These are phyloP conservation scores for Fusarium duplospermum DNA, from an alignment of 2,329 filamentous ascomycete species.

Conservation along the genomic window DNA sequence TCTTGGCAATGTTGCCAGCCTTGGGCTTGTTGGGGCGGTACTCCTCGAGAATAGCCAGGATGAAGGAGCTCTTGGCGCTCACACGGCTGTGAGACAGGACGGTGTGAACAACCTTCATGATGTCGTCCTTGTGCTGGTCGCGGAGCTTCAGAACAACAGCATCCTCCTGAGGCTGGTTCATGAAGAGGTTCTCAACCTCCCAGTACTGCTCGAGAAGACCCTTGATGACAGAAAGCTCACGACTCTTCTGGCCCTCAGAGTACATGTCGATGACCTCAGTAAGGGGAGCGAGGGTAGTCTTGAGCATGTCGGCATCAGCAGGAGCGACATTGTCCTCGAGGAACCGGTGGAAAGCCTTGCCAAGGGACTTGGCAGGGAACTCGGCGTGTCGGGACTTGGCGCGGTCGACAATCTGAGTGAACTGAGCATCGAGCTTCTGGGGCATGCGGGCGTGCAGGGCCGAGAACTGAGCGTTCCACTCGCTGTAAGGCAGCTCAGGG, in stretches of 20 bases:
- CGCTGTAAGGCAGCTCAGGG: slow-evolving; percentile 91
- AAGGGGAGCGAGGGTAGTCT: slow-evolving; percentile 78
- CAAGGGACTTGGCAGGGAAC: slow-evolving; percentile 90
- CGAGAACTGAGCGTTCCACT: slow-evolving; percentile 96
- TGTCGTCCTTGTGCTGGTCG: slow-evolving; percentile 96
- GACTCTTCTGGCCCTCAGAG: slow-evolving; percentile 86
- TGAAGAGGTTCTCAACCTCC: slow-evolving; percentile 87
- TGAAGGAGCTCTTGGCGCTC: slow-evolving; percentile 91
- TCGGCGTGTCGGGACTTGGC: slow-evolving; percentile 82
- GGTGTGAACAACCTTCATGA: slow-evolving; percentile 83
- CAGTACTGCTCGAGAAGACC: slow-evolving; percentile 84
- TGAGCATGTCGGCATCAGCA: slow-evolving; percentile 79
- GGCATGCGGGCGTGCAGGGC: slow-evolving; percentile 98
- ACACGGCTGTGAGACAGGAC: slow-evolving; percentile 95
- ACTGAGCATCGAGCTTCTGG: slow-evolving; percentile 85
- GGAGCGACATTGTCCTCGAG: slow-evolving; percentile 84
- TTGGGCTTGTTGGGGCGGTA: slow-evolving; percentile 96
- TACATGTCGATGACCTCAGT: slow-evolving; percentile 83
- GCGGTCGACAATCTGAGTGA: slow-evolving; percentile 88
- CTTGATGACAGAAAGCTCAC: slow-evolving; percentile 87
- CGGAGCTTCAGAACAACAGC: slow-evolving; percentile 93
- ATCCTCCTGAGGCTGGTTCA: slow-evolving; percentile 88
- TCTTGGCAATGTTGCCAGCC: slow-evolving; percentile 87
- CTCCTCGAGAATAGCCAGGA: slow-evolving; percentile 90
- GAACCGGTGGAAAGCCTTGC: slow-evolving; percentile 88